Evolutionary conservation across 2,329 filamentous ascomycete genomes (phyloP).

Genomic region (Ophiostoma piceae): DNA sequence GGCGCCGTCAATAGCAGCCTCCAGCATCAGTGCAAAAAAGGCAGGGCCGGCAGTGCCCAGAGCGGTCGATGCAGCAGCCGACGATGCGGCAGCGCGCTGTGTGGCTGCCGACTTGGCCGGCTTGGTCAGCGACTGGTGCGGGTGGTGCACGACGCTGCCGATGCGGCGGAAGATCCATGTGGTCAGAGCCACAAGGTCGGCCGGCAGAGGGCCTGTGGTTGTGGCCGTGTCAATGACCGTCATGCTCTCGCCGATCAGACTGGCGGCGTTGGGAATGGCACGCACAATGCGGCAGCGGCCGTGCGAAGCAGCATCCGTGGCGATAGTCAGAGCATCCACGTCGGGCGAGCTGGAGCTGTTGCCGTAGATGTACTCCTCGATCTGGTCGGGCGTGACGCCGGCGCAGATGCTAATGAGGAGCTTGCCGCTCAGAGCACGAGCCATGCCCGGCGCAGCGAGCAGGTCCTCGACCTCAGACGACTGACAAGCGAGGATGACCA

Average conservation of each 20-base stretch:
- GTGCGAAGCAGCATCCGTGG: conserved; percentile 30
- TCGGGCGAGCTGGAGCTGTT: background rate
- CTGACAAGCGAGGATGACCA: conserved; percentile 76
- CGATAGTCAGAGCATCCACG: conserved; percentile 6
- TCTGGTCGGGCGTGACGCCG: conserved; percentile 65
- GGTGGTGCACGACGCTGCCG: conserved; percentile 50
- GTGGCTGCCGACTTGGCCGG: conserved; percentile 43
- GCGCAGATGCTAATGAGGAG: conserved; percentile 77
- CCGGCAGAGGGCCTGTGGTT: conserved; percentile 45
- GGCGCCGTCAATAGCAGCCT: conserved; percentile 69
- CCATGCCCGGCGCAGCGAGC: conserved; percentile 62
- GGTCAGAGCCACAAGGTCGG: conserved; percentile 52
- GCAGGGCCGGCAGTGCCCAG: conserved; percentile 70
- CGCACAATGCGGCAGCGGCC: conserved; percentile 62
- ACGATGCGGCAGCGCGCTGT: conserved; percentile 35
- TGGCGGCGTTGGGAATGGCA: conserved; percentile 81
- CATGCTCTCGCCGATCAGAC: conserved; percentile 74
- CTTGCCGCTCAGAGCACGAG: conserved; percentile 66
- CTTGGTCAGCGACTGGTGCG: conserved; percentile 13
- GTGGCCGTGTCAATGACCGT: conserved; percentile 64
- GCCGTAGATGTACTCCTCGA: conserved; percentile 60
- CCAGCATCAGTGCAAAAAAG: conserved; percentile 69
- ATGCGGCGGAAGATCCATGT: conserved; percentile 74
- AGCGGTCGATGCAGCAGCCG: conserved; percentile 67
- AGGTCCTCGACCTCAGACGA: conserved; percentile 67